Conservation (phyloP, 768 basidiomycete genomes). For the Kwoniella sp. region DNA sequence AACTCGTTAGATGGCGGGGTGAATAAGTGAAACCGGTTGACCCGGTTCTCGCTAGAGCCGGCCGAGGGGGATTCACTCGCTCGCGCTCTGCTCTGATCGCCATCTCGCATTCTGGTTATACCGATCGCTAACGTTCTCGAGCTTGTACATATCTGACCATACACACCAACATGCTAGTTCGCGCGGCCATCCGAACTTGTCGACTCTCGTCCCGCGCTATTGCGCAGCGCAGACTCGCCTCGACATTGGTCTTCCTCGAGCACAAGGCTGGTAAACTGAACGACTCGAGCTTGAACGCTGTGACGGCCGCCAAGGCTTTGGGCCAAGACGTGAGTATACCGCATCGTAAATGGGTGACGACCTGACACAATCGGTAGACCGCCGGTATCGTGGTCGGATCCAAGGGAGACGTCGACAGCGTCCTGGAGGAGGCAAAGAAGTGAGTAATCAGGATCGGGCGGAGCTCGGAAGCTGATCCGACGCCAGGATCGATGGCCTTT, state of each 20-base stretch:
- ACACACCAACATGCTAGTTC: conserved; percentile 14
- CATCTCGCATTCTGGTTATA: too few relatives aligned
- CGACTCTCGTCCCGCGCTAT: conserved; percentile 10
- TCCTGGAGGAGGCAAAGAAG: conserved; percentile 77
- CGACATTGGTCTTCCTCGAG: conserved; percentile 75
- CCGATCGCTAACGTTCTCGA: too few relatives aligned
- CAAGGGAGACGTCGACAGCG: conserved; percentile 57
- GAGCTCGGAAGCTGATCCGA: not conserved
- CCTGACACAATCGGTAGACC: conserved; percentile 12
- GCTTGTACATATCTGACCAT: too few relatives aligned
- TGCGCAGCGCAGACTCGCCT: conserved; percentile 37
- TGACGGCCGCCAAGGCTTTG: conserved; percentile 81
- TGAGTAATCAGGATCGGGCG: conserved; percentile 45
- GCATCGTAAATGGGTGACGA: not conserved
- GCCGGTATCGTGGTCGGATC: conserved; percentile 46
- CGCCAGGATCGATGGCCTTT: conserved; percentile 46
- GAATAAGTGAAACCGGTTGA: too few relatives aligned
- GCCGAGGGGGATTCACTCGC: too few relatives aligned
- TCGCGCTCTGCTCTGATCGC: too few relatives aligned
- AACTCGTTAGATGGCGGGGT: too few relatives aligned
- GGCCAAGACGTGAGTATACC: conserved; percentile 83
- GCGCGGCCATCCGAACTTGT: conserved; percentile 10
- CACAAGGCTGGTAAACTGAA: conserved; percentile 77
- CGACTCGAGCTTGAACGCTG: conserved; percentile 76
- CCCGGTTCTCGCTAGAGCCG: too few relatives aligned